These are phyloP conservation scores for Fusarium sp. DNA, from an alignment of 2,329 filamentous ascomycete species.

Conservation along the genomic window DNA sequence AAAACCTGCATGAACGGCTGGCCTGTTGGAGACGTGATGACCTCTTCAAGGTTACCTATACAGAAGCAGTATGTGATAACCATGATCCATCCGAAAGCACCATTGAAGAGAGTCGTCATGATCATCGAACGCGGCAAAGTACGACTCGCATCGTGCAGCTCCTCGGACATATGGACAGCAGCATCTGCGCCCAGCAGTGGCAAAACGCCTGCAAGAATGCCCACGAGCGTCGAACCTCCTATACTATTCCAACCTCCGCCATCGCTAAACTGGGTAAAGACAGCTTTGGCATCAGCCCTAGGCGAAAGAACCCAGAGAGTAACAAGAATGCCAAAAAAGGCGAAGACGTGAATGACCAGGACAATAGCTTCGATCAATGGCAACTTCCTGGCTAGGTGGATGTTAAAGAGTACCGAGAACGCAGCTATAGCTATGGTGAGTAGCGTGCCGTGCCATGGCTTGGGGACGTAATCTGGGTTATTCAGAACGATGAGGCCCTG, in stretches of 20 bases:
- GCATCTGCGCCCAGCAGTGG: conserved; percentile 36
- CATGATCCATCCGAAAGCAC: conserved; percentile 39
- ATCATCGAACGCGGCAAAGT: conserved; percentile 37
- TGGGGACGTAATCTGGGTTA: conserved; percentile 20
- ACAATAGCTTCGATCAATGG: conserved; percentile 29
- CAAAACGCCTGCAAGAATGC: conserved; percentile 32
- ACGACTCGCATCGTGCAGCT: conserved; percentile 34
- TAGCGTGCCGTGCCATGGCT: conserved; percentile 40
- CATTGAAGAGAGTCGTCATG: conserved; percentile 34
- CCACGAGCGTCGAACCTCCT: conserved; percentile 32
- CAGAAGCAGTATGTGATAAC: conserved; percentile 41
- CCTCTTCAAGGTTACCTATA: conserved; percentile 33
- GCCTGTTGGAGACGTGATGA: conserved; percentile 29
- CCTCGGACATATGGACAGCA: conserved; percentile 40
- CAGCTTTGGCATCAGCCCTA: conserved; percentile 16
- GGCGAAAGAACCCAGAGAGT: conserved; percentile 40
- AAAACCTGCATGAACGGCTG: conserved; percentile 42
- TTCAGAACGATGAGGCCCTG: conserved; percentile 57
- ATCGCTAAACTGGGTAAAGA: conserved; percentile 38
- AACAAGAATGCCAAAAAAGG: conserved; percentile 38
- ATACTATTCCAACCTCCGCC: conserved; percentile 34
- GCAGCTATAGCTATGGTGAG: conserved; percentile 23
- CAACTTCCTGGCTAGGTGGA: conserved; percentile 27
- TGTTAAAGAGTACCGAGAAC: conserved; percentile 37
- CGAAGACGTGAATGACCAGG: conserved; percentile 38